phyloP scores from a whole-genome alignment of 2,329 filamentous ascomycete genomes.

The Ceratocystis ficicola region DNA sequence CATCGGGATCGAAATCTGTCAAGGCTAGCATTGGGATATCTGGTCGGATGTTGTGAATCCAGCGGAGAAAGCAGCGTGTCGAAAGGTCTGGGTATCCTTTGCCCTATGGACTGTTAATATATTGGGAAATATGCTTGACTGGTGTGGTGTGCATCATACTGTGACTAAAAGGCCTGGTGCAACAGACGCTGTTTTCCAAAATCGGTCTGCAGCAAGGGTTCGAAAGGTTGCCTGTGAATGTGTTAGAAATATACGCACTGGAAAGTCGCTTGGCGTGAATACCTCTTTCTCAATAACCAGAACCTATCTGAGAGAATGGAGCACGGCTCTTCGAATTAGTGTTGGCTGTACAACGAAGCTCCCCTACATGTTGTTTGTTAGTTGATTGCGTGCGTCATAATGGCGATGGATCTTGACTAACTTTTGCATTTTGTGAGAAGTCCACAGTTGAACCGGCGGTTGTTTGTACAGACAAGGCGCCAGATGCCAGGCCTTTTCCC shows the following conservation, averaged over 20 bases:
- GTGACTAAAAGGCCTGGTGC: constrained; percentile 57
- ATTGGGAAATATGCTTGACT: neutral
- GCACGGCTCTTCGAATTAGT: constrained; percentile 39
- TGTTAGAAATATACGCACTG: constrained; percentile 22
- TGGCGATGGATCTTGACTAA: constrained; percentile 27
- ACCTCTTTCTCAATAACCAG: constrained; percentile 72
- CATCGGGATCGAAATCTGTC: constrained; percentile 66
- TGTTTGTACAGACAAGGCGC: constrained; percentile 40
- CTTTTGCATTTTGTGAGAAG: constrained; percentile 24
- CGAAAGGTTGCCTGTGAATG: constrained; percentile 60
- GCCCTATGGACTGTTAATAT: constrained; percentile 37
- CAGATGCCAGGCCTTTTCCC: constrained; percentile 58
- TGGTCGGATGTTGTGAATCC: constrained; percentile 38
- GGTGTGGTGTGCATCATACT: constrained; percentile 31
- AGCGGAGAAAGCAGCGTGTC: constrained; percentile 52
- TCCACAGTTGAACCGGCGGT: constrained; percentile 34
- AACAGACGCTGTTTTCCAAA: constrained; percentile 39
- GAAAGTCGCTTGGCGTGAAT: constrained; percentile 18
- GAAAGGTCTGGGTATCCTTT: constrained; percentile 73
- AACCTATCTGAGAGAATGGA: constrained; percentile 47
- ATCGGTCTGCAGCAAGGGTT: constrained; percentile 46
- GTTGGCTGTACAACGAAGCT: constrained; percentile 45
- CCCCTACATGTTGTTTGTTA: constrained; percentile 35
- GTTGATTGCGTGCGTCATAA: too few relatives aligned
- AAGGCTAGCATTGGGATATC: constrained; percentile 49